These are phyloP conservation scores for Aspergillus brunneoviolaceus DNA, from an alignment of 2,329 filamentous ascomycete genomes.

Conservation along the genomic window DNA sequence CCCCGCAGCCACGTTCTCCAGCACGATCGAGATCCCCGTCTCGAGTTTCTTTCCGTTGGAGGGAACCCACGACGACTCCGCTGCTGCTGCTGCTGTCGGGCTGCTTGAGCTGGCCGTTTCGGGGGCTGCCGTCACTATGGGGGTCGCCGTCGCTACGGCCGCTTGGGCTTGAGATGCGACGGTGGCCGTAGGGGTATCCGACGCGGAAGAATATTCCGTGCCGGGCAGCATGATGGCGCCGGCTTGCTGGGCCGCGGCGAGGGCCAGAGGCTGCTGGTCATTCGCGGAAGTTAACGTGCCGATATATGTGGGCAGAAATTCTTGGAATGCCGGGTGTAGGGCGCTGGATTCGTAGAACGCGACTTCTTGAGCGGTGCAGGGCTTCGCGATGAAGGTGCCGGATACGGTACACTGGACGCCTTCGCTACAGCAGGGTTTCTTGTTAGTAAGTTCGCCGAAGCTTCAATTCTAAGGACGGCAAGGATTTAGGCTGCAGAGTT, in stretches of 20 bases:
- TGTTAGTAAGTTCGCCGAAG: neutral
- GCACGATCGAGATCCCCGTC: conserved; percentile 76
- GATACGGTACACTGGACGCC: conserved; percentile 82
- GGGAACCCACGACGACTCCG: conserved; percentile 43
- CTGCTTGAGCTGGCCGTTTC: neutral
- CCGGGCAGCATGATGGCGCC: conserved; percentile 32
- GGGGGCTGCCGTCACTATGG: neutral
- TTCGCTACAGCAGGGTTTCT: conserved; percentile 58
- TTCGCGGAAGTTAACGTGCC: conserved; percentile 73
- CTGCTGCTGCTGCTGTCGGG: conserved; percentile 10
- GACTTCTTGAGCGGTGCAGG: conserved; percentile 82
- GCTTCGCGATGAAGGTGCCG: conserved; percentile 89
- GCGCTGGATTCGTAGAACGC: conserved; percentile 80
- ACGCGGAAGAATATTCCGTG: conserved; percentile 22
- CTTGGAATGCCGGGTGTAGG: conserved; percentile 69
- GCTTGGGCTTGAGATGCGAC: conserved; percentile 14
- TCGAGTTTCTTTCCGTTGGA: conserved; percentile 64
- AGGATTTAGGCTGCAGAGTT: neutral
- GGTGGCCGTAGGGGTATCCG: conserved; percentile 17
- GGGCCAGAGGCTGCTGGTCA: conserved; percentile 38
- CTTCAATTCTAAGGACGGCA: neutral
- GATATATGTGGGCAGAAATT: conserved; percentile 81
- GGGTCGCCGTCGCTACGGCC: conserved; percentile 16
- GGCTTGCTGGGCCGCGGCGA: conserved; percentile 51
- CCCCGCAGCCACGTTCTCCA: conserved; percentile 79